Evolutionary conservation across 805 yeast species (phyloP).

Genomic region (Ogataea trehalophila): DNA sequence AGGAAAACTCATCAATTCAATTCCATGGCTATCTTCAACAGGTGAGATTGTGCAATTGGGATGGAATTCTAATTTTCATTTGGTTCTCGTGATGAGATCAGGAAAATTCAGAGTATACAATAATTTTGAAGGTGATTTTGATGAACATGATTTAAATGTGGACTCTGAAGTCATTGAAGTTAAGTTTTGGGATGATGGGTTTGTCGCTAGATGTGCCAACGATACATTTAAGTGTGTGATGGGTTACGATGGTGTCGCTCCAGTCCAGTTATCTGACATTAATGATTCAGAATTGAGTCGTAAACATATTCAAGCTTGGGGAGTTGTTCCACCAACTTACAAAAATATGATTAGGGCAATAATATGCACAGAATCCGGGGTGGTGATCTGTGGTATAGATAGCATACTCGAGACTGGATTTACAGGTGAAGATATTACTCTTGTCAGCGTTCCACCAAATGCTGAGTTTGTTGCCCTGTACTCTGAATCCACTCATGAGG

Average conservation of each 20-base stretch:
- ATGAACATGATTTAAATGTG: slow-evolving; percentile 41
- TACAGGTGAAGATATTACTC: slow-evolving; percentile 8
- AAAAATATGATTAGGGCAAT: slow-evolving; percentile 12
- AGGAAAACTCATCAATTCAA: slow-evolving; percentile 25
- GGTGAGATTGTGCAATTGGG: slow-evolving; percentile 52
- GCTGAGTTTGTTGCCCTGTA: slow-evolving; percentile 50
- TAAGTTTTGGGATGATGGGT: slow-evolving; percentile 37
- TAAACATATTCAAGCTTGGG: slow-evolving; percentile 17
- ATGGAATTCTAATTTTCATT: slow-evolving; percentile 49
- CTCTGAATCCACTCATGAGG: slow-evolving; percentile 34
- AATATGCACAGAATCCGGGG: slow-evolving; percentile 11
- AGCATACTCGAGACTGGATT: slow-evolving; percentile 6
- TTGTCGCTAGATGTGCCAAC: slow-evolving; percentile 39
- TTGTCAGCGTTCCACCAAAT: slow-evolving; percentile 40
- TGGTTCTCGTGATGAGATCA: slow-evolving; percentile 49
- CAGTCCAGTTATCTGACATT: slow-evolving; percentile 25
- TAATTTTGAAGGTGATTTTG: slow-evolving; percentile 65
- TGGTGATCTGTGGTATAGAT: slow-evolving; percentile 5
- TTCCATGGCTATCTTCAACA: slow-evolving; percentile 42
- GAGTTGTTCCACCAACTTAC: slow-evolving; percentile 16
- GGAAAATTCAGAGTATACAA: slow-evolving; percentile 54
- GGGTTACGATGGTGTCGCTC: slow-evolving; percentile 31
- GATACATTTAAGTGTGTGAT: slow-evolving; percentile 38
- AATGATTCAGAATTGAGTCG: background rate
- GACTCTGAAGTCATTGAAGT: slow-evolving; percentile 33